Evolutionary conservation across 2,329 filamentous ascomycete species (phyloP).

Genomic region (Emmonsia crescens): DNA sequence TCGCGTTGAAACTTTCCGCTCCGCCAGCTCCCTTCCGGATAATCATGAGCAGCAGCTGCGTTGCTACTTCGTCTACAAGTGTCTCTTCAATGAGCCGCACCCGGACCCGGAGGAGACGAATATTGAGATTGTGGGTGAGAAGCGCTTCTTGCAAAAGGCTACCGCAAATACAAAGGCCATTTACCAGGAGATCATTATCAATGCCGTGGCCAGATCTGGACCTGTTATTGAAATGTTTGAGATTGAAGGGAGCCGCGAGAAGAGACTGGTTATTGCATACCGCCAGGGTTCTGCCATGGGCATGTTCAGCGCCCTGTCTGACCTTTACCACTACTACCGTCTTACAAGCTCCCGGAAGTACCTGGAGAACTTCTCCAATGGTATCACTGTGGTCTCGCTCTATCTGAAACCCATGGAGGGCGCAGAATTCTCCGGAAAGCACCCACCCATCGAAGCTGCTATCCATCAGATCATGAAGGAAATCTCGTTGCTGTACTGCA

Average conservation of each 20-base stretch:
- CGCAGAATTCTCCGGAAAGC: conserved; percentile 43
- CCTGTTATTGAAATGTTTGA: conserved; percentile 98
- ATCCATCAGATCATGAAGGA: conserved; percentile 99
- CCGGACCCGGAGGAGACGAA: conserved; percentile 69
- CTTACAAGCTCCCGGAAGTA: conserved; percentile 95
- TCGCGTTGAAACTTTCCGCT: conserved; percentile 95
- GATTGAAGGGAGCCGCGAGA: conserved; percentile 81
- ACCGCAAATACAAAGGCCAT: conserved; percentile 91
- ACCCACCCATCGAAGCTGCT: conserved; percentile 79
- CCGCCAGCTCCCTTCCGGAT: conserved; percentile 65
- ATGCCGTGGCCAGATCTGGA: conserved; percentile 72
- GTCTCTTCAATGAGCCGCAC: conserved; percentile 69
- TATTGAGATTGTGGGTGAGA: conserved; percentile 83
- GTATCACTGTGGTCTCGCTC: conserved; percentile 91
- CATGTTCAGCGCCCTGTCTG: conserved; percentile 87
- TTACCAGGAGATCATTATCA: conserved; percentile 86
- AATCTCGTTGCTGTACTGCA: conserved; percentile 90
- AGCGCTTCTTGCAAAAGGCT: conserved; percentile 89
- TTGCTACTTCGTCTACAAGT: conserved; percentile 99
- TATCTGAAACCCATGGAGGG: conserved; percentile 69
- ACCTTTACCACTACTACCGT: conserved; percentile 98
- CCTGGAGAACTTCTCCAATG: conserved; percentile 97
- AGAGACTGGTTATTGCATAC: conserved; percentile 89
- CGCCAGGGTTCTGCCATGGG: conserved; percentile 84
- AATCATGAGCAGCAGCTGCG: conserved; percentile 72